Percentiles rank a stretch among this genome's conserved stretches.
phyloP scores from a whole-genome alignment of 2,329 filamentous ascomycete genomes.

The Xylaria sp. region DNA sequence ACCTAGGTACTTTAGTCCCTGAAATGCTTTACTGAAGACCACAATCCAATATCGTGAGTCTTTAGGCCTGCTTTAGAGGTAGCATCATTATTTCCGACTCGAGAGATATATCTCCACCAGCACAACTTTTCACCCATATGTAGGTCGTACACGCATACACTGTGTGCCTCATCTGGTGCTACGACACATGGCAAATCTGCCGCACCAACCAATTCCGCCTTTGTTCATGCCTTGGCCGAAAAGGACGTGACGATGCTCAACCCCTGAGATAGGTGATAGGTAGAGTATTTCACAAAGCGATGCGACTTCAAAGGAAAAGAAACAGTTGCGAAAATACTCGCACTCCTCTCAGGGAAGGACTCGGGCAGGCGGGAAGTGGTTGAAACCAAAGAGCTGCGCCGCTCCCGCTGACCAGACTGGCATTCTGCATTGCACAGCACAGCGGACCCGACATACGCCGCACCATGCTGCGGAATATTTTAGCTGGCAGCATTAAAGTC shows the following conservation, averaged over 20 bases:
- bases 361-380: slow-evolving; percentile 14
- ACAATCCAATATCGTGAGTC: no score
- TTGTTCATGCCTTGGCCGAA: background rate
- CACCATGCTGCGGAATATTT: slow-evolving; percentile 6
- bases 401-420: slow-evolving; percentile 18
- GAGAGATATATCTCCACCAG: background rate
- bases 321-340: slow-evolving; percentile 6
- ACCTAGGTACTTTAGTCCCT: no score
- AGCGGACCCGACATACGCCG: slow-evolving; percentile 6
- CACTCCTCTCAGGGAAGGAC: slow-evolving; percentile 17
- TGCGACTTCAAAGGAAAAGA: background rate
- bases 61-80: no score
- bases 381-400: slow-evolving; percentile 28
- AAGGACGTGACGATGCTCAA: background rate
- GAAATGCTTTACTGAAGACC: no score
- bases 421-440: slow-evolving; percentile 12
- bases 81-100: background rate
- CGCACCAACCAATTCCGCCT: background rate
- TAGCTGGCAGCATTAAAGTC: slow-evolving; percentile 2
- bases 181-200: background rate
- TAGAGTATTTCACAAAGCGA: background rate
- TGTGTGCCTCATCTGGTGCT: no score
- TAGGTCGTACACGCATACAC: background rate
- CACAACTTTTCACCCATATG: background rate
- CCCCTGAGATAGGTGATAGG: background rate